Evolutionary conservation across 495 filamentous ascomycete genomes (phyloP), one percentile per base, ranked within the genome.

Genomic region (Amphirosellinia nigrospora): DNA sequence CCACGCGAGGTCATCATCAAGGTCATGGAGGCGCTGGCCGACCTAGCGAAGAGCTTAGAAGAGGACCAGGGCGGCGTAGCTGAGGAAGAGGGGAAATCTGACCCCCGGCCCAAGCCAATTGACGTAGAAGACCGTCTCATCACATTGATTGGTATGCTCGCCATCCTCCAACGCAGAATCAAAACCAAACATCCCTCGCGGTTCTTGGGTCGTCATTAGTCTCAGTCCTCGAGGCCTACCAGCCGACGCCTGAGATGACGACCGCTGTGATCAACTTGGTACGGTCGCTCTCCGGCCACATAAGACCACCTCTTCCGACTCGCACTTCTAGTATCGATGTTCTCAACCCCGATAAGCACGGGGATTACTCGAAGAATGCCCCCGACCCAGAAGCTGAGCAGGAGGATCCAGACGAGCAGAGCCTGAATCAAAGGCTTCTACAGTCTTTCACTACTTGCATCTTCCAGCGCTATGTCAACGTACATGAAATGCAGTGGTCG

Each of bases 1-100:
- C 96, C 96, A 0, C 85, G 96, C 64, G 96, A 99, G 76, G 96
- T 98, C 45, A 92, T 97, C 48, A 83, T 99, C 69, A 96, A 96
- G 68, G 89, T 94, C 9, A 91, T 93, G 39, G 93, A 97, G 74
- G 86, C 86, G 1, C 77, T 89, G 36, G 84, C 83, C 32, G 78
- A 87, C 8, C 80, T 96, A 66, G 82, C 90, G 72, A 73, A 83
- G 41, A 80, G 92, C 41, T 77, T 64, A 66, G 83, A 87, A 13
- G 38, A 45, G 9, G 38, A 1, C 34, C 43, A 23, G 19, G 34
- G 1, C 60, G 83, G 85, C 2, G 84, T 87, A 1, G 81, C 83
- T 0, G 79, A 81, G 5, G 71, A 75, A 23, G 74, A 8, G 61
- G 71, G 74, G 28, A 73, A 8, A 60, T 76, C 11, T 74, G 55